A percentile compares a stretch with the other conserved stretches of the same genome.
Evolutionary conservation across 1,284 basidiomycete species (phyloP).

Genomic region (Meripilus lineatus): DNA sequence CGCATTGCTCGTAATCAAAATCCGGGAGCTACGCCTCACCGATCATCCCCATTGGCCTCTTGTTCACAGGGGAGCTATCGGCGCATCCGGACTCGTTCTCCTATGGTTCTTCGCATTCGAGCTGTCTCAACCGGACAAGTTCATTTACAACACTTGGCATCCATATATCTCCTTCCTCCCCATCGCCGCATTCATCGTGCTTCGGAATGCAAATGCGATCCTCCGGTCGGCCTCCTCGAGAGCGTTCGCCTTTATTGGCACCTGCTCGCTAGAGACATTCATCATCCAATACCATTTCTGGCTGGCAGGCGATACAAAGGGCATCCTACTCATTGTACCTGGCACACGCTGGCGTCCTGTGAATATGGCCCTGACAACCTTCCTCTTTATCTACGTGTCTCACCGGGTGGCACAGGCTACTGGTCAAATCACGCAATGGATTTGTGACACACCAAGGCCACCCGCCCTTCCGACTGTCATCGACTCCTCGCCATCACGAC

Average conservation of each 20-base stretch:
- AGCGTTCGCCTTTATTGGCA: slow-evolving; percentile 77
- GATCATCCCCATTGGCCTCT: slow-evolving; percentile 66
- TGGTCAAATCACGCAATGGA: slow-evolving; percentile 64
- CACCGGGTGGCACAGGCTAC: slow-evolving; percentile 75
- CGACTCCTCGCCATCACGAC: slow-evolving; percentile 10
- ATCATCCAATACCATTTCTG: slow-evolving; percentile 89
- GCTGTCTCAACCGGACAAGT: slow-evolving; percentile 70
- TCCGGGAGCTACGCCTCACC: slow-evolving; percentile 66
- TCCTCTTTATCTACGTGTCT: slow-evolving; percentile 76
- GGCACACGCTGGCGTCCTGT: slow-evolving; percentile 66
- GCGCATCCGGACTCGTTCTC: slow-evolving; percentile 47
- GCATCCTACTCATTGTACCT: slow-evolving; percentile 75
- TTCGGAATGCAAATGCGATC: slow-evolving; percentile 72
- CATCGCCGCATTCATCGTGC: slow-evolving; percentile 65
- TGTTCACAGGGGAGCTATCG: slow-evolving; percentile 43
- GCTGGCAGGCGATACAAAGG: slow-evolving; percentile 85
- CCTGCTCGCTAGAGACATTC: slow-evolving; percentile 81
- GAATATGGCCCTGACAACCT: slow-evolving; percentile 73
- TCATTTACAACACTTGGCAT: slow-evolving; percentile 82
- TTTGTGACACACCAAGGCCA: slow-evolving; percentile 42
- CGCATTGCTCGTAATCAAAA: slow-evolving; percentile 71
- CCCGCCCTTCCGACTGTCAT: slow-evolving; percentile 28
- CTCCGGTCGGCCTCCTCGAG: slow-evolving; percentile 67
- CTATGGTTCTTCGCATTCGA: slow-evolving; percentile 84
- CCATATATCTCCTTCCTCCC: slow-evolving; percentile 81